Conservation (phyloP, 2,329 filamentous ascomycete genomes). For the Calycina herbarum region DNA sequence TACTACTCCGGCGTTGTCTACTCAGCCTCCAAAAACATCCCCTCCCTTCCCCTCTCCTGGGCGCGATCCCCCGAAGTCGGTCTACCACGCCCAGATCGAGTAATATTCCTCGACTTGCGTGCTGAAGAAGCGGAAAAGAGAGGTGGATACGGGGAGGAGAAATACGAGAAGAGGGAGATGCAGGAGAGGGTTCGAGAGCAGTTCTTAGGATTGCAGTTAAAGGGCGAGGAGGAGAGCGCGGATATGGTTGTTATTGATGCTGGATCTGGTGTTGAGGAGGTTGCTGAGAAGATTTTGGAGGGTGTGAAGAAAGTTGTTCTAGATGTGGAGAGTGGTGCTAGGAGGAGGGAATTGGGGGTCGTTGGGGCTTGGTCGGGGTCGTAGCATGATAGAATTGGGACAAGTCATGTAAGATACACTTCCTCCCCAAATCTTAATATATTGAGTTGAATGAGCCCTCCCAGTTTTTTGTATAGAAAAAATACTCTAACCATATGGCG, state of each 20-base stretch:
- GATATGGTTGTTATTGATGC: constrained; percentile 57
- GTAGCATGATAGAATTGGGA: not conserved
- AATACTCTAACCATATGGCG: constrained; percentile 27
- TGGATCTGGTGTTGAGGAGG: constrained; percentile 32
- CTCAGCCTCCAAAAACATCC: constrained; percentile 80
- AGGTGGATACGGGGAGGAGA: constrained; percentile 85
- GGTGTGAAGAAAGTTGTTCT: constrained; percentile 3
- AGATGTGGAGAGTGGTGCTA: constrained; percentile 41
- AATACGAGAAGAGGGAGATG: constrained; percentile 84
- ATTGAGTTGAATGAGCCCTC: not conserved
- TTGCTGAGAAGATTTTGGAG: constrained; percentile 6
- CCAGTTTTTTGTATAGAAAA: not conserved
- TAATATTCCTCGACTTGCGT: constrained; percentile 82
- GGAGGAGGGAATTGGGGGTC: constrained; percentile 46
- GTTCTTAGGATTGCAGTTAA: constrained; percentile 59
- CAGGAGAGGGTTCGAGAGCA: constrained; percentile 75
- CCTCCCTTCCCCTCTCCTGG: constrained; percentile 71
- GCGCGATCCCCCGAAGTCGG: constrained; percentile 82
- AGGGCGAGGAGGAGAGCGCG: constrained; percentile 48
- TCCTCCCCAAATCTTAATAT: not conserved
- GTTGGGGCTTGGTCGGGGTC: constrained; percentile 21
- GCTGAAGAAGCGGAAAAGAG: constrained; percentile 69
- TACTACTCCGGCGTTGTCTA: constrained; percentile 95
- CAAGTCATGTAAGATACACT: not conserved
- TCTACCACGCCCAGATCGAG: constrained; percentile 82